Evolutionary conservation across 2,329 filamentous ascomycete genomes (phyloP).

Genomic region (Chrysoporthe austroafricana): DNA sequence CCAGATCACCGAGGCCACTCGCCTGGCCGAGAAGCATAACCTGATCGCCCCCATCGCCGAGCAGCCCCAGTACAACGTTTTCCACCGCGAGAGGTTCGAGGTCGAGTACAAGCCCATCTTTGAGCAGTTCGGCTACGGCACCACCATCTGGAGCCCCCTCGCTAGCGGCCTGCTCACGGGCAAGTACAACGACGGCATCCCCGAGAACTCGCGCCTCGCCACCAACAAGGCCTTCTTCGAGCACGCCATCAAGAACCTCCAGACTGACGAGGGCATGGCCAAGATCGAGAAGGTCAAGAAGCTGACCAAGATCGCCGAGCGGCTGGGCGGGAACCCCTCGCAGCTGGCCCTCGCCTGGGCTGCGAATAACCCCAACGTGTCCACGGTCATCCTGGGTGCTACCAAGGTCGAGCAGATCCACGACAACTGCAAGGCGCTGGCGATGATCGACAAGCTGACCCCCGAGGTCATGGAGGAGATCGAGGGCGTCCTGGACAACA

Average conservation of each 20-base stretch:
- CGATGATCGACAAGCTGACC: constrained; percentile 58
- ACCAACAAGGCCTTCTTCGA: constrained; percentile 59
- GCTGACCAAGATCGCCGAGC: constrained; percentile 66
- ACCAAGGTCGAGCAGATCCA: constrained; percentile 62
- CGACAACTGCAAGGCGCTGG: constrained; percentile 60
- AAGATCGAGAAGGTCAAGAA: constrained; percentile 62
- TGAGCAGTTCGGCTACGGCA: constrained; percentile 60
- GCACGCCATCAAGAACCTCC: constrained; percentile 51
- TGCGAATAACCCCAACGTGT: constrained; percentile 64
- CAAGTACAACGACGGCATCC: constrained; percentile 68
- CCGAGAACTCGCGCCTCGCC: constrained; percentile 63
- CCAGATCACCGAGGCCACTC: constrained; percentile 62
- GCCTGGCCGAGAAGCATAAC: constrained; percentile 59
- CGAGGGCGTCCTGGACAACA: constrained; percentile 45
- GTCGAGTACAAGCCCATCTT: constrained; percentile 63
- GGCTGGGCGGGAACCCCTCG: constrained; percentile 61
- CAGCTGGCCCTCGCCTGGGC: constrained; percentile 66
- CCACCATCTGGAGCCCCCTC: constrained; percentile 57
- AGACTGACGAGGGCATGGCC: constrained; percentile 56
- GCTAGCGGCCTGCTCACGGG: constrained; percentile 62
- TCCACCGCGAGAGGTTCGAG: constrained; percentile 65
- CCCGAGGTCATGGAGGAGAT: constrained; percentile 63
- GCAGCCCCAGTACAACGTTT: constrained; percentile 63
- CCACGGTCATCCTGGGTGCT: constrained; percentile 64
- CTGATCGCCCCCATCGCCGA: constrained; percentile 55